Evolutionary conservation across 768 basidiomycete genomes (phyloP).

Genomic region (Amanita pseudoporphyria): DNA sequence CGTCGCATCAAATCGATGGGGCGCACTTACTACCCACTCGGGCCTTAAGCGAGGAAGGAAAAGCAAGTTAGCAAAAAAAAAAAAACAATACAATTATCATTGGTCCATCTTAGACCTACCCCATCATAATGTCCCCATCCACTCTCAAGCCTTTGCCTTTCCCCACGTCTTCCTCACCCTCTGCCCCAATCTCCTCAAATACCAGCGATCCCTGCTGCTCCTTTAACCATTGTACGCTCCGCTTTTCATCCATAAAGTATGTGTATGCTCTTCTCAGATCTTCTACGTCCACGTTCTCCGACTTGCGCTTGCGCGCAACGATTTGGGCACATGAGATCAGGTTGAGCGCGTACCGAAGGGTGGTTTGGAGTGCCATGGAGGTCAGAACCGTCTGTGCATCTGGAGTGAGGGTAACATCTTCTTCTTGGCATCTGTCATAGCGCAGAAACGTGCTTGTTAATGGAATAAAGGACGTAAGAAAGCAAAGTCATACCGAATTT

Average conservation of each 20-base stretch:
- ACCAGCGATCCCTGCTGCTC: constrained; percentile 70
- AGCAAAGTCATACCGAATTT: constrained; percentile 58
- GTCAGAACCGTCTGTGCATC: constrained; percentile 76
- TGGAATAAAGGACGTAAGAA: constrained; percentile 1
- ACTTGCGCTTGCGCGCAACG: constrained; percentile 75
- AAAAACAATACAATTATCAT: not conserved
- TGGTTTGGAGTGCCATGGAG: constrained; percentile 82
- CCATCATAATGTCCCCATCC: constrained; percentile 4
- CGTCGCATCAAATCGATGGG: too few species aligned
- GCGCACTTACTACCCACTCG: too few species aligned
- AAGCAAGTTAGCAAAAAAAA: not conserved
- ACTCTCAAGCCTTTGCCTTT: constrained; percentile 10
- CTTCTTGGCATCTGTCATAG: constrained; percentile 71
- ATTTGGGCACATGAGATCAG: constrained; percentile 90
- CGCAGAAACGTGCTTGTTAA: constrained; percentile 3
- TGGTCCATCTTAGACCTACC: not conserved
- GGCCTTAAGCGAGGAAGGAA: not conserved
- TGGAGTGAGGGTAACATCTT: constrained; percentile 76
- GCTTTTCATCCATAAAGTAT: constrained; percentile 90
- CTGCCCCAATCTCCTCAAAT: constrained; percentile 52
- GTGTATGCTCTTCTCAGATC: constrained; percentile 80
- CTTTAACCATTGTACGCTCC: constrained; percentile 86
- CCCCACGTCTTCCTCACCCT: constrained; percentile 17
- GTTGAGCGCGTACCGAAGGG: constrained; percentile 89
- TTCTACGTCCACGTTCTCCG: constrained; percentile 71